Evolutionary conservation across 2,329 filamentous ascomycete species (phyloP).

Genomic region (Cryphonectria carpinicola): DNA sequence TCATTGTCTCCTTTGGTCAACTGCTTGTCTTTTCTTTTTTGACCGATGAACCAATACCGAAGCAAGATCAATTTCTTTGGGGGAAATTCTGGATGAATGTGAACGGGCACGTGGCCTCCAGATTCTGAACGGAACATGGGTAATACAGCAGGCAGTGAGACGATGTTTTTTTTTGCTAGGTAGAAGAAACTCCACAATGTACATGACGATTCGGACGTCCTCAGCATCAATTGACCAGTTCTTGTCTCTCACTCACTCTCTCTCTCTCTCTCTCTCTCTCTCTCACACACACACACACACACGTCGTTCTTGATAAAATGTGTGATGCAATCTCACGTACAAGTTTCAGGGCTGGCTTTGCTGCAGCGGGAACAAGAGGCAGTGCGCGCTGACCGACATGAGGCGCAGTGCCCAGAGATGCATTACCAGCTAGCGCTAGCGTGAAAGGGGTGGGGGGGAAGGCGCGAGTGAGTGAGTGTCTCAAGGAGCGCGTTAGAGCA

Average conservation of each 20-base stretch:
- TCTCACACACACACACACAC: not conserved
- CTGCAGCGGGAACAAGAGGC: conserved; percentile 1
- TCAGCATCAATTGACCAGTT: not conserved
- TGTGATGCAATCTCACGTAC: conserved; percentile 13
- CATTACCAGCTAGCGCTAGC: not conserved
- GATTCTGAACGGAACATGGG: conserved; percentile 14
- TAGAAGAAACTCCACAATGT: conserved; percentile 22
- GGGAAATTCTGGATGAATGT: not conserved
- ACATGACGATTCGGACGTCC: conserved; percentile 20
- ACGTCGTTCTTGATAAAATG: not conserved
- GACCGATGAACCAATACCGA: conserved; percentile 5
- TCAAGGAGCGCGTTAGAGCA: not conserved
- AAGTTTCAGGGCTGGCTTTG: too few species aligned
- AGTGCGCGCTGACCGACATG: conserved; percentile 3
- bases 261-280: too few species aligned
- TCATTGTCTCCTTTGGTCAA: conserved; percentile 15
- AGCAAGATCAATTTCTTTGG: not conserved
- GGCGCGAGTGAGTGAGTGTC: not conserved
- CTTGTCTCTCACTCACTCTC: too few species aligned
- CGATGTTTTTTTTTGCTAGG: conserved; percentile 9
- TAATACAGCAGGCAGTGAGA: conserved; percentile 19
- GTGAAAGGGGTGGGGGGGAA: not conserved
- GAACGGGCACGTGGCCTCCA: not conserved
- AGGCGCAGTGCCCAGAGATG: conserved; percentile 12
- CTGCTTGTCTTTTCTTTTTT: not conserved